Percentiles rank a stretch among this genome's conserved stretches.
phyloP scores from a whole-genome alignment of 2,329 filamentous ascomycete species.

The Aspergillus viridinutans region DNA sequence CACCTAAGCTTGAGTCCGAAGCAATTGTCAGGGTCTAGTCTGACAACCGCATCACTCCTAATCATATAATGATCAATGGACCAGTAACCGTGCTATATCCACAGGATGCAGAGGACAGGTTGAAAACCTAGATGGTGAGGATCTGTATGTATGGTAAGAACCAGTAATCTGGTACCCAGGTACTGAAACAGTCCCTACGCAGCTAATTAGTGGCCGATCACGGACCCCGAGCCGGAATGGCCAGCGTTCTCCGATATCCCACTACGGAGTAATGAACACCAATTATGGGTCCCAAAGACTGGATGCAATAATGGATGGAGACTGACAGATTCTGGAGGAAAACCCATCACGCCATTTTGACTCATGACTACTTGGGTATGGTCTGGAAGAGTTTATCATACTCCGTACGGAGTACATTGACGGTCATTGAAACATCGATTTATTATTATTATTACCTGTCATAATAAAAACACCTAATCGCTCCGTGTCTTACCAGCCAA shows the following conservation, averaged over 20 bases:
- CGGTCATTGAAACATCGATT: background rate
- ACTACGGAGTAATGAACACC: too few relatives aligned
- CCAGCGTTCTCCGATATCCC: background rate
- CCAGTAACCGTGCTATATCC: too few relatives aligned
- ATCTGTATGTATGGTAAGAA: background rate
- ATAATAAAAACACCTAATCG: background rate
- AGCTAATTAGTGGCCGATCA: background rate
- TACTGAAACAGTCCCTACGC: too few relatives aligned
- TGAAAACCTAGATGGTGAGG: background rate
- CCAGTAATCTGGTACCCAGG: background rate
- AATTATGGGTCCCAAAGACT: background rate
- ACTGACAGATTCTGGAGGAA: background rate
- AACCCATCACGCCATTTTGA: slow-evolving; percentile 3
- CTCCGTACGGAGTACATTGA: background rate
- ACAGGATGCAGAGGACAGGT: background rate
- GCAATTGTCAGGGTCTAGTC: background rate
- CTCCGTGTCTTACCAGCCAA: background rate
- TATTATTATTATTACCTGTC: background rate
- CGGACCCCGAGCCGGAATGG: background rate
- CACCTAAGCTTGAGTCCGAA: too few relatives aligned
- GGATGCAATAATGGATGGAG: background rate
- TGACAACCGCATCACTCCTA: background rate
- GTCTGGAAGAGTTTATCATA: background rate
- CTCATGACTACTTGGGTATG: background rate
- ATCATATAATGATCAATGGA: background rate